phyloP scores from a whole-genome alignment of 2,329 filamentous ascomycete species.

The Colletotrichum filicis region DNA sequence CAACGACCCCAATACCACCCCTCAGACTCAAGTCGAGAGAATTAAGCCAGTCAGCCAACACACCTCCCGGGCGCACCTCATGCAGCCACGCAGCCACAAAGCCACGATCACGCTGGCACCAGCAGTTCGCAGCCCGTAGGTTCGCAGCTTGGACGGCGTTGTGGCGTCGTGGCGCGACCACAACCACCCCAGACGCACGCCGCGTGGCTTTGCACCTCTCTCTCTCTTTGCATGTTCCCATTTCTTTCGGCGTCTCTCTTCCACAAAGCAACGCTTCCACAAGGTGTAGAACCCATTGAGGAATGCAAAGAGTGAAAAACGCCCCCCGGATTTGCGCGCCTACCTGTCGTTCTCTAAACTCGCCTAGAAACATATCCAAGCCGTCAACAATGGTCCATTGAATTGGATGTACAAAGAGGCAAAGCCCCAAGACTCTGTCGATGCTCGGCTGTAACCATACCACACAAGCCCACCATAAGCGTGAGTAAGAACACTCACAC shows the following conservation, averaged over 20 bases:
- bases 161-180: not conserved
- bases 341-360: not conserved
- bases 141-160: not conserved
- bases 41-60: not conserved
- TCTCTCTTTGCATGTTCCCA: not conserved
- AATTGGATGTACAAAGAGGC: not conserved
- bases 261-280: not conserved
- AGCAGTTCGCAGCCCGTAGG: not conserved
- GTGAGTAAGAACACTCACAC: too few species aligned
- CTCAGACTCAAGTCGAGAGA: not conserved
- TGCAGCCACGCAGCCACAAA: conserved; percentile 6
- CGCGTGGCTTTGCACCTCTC: conserved; percentile 26
- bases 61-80: not conserved
- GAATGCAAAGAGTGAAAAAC: not conserved
- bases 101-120: not conserved
- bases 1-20: not conserved
- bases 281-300: not conserved
- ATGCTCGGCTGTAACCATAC: not conserved
- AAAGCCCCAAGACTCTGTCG: not conserved
- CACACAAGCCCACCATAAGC: not conserved
- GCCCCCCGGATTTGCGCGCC: too few species aligned
- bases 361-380: not conserved
- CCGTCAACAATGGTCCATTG: not conserved
- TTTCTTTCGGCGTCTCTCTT: not conserved
- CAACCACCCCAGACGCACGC: not conserved